Percentiles rank a stretch among this genome's conserved stretches.
Conservation (phyloP, 2,329 filamentous ascomycete genomes). For the Cladophialophora carrionii region DNA sequence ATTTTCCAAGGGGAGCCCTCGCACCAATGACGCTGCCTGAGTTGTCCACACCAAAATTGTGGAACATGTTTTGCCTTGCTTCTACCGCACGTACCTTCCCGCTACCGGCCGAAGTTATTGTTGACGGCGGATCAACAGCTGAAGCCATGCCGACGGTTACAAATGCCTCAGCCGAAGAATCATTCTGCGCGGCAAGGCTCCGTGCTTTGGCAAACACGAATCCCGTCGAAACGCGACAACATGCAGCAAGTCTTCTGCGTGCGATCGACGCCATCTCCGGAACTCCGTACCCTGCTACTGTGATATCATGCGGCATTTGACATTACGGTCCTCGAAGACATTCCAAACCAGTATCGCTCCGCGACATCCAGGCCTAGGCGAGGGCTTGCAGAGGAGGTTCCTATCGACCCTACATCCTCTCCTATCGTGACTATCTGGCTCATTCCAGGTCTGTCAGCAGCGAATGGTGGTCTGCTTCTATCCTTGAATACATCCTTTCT, state of each 20-base stretch:
- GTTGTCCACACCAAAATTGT: neutral
- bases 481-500: neutral
- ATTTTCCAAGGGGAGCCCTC: neutral
- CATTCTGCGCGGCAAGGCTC: constrained; percentile 15
- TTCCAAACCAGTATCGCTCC: neutral
- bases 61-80: neutral
- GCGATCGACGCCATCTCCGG: neutral
- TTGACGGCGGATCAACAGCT: neutral
- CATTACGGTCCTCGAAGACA: neutral
- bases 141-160: neutral
- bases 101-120: too few species aligned
- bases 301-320: neutral
- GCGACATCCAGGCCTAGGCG: neutral
- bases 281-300: neutral
- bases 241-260: neutral
- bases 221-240: neutral
- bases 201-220: neutral
- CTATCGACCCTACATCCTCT: neutral
- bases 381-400: neutral
- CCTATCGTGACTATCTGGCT: neutral
- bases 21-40: neutral
- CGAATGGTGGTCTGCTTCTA: neutral
- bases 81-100: neutral
- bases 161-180: constrained; percentile 3
- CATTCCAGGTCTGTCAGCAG: neutral